Evolutionary conservation across 345 rosid genomes (phyloP), one percentile per base, ranked within the genome.

Genomic region (Theobroma cacao): DNA sequence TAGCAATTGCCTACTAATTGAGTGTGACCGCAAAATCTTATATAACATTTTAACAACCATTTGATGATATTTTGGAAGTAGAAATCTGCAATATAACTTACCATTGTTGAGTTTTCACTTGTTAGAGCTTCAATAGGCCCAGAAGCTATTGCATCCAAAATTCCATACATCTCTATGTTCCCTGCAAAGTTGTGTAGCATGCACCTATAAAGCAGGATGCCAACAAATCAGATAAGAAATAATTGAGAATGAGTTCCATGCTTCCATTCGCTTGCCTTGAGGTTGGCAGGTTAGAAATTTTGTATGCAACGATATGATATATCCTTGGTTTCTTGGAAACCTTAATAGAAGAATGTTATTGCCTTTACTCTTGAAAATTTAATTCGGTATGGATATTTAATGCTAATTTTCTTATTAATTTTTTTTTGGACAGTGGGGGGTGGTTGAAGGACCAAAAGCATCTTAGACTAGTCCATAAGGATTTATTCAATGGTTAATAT

Each of bases 121-220:
- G 30, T 75, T 71, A 87, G 82, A 77, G 95, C 93, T 80, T 89
- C 90, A 80, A 88, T 79, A 26, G 95, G 95, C 20, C 91, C 93
- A 72, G 89, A 85, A 82, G 90, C 93, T 77, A 89, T 64, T 68
- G 95, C 78, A 85, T 91, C 95, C 77, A 91, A 80, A 74, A 84
- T 58, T 41, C 95, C 95, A 58, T 89, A 91, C 95, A 91, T 89
- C 88, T 89, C 95, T 61, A 87, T 31, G 64, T 91, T 91, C 84
- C 93, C 95, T 17, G 95, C 95, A 79, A 91, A 91, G 80, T 89
- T 89, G 82, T 89, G 93, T 63, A 91, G 93, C 95, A 91, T 89
- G 77, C 95, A 91, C 95, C 95, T 91, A 86, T 18, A 68, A 78
- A 59, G 45, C 71, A 83, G 62, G 77, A 28, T 15, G 62, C 36